Evolutionary conservation across 768 basidiomycete genomes (phyloP), one percentile per base, ranked within the genome.

Genomic region (Collybiopsis confluens): DNA sequence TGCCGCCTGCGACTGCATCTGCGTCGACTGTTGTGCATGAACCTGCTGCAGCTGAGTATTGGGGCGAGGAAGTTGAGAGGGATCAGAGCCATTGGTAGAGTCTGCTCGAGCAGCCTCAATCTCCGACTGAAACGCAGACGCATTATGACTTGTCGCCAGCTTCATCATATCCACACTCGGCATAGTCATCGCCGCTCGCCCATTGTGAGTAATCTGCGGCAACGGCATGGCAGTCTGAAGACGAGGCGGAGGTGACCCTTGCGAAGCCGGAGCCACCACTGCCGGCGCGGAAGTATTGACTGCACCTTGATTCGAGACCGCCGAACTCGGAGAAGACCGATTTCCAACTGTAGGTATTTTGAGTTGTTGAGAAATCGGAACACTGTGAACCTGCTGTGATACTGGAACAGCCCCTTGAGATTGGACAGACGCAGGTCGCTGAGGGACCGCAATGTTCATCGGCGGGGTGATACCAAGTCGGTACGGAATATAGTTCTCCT

Each of bases 31-130:
- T 26, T 37, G 79, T 0, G 73, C 71, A 62, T 83, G 81, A 1
- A 77, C 76, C 13, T 79, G 77, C 33, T 65, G 65, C 9, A 77
- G 78, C 1, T n/a, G n/a, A n/a, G 78, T 71, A 7, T 48, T 67
- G 50, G 45, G n/a, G 16, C 51, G 40, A 20, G 28, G n/a, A 23
- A 47, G 40, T 42, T 68, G 27, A 45, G 59, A 35, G 18, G 33
- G 27, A 33, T 41, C 41, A 6, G 45, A 26, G 33, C 10, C 3
- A 28, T 24, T 44, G n/a, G 16, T n/a, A n/a, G 8, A 20, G n/a
- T 44, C 36, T 9, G 52, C 11, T 36, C 27, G 41, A 11, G 30
- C 15, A 15, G 24, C 11, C 36, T 37, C 60, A 40, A 61, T 61
- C 21, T 64, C 68, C 1, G 57, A 54, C 15, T 58, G 45, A 7